Conservation (phyloP, 73 alveolate species). For the Uronychia setigera region DNA sequence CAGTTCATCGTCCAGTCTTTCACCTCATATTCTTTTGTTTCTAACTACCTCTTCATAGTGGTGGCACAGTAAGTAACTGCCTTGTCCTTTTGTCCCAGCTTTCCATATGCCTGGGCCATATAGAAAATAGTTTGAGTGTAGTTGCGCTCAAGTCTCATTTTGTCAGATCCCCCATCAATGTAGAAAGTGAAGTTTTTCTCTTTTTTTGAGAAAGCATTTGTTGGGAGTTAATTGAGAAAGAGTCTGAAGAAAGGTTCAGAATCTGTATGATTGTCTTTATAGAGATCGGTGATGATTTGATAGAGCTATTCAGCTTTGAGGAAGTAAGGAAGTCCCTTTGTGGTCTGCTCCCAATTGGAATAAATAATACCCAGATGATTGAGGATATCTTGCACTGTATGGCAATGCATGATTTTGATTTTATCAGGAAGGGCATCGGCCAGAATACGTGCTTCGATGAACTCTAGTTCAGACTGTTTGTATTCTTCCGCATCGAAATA, state of each 20-base stretch:
- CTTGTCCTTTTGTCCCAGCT: conserved; percentile 89
- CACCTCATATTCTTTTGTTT: conserved; percentile 87
- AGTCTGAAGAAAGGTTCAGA: background rate
- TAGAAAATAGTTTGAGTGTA: conserved; percentile 96
- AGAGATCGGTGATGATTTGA: conserved; percentile 28
- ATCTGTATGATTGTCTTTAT: background rate
- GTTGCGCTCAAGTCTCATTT: conserved; percentile 82
- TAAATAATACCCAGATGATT: conserved; percentile 92
- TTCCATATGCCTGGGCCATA: conserved; percentile 97
- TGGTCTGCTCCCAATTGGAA: conserved; percentile 91
- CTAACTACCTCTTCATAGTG: conserved; percentile 94
- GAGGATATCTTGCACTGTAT: conserved; percentile 86
- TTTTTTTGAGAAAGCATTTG: conserved; percentile 5
- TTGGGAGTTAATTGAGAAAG: conserved; percentile 8
- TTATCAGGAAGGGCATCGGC: conserved; percentile 69
- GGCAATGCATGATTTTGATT: conserved; percentile 66
- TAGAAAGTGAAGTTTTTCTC: background rate
- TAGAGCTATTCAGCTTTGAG: conserved; percentile 91
- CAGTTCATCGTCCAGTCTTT: conserved; percentile 95
- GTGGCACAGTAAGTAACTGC: conserved; percentile 94
- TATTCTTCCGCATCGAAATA: conserved; percentile 86
- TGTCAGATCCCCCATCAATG: conserved; percentile 93
- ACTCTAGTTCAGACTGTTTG: conserved; percentile 58
- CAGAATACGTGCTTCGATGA: conserved; percentile 31
- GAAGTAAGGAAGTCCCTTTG: conserved; percentile 90